Base-by-base conservation (phyloP, 1,139 yeast species). In the Sugiyamaella paludigena region DNA sequence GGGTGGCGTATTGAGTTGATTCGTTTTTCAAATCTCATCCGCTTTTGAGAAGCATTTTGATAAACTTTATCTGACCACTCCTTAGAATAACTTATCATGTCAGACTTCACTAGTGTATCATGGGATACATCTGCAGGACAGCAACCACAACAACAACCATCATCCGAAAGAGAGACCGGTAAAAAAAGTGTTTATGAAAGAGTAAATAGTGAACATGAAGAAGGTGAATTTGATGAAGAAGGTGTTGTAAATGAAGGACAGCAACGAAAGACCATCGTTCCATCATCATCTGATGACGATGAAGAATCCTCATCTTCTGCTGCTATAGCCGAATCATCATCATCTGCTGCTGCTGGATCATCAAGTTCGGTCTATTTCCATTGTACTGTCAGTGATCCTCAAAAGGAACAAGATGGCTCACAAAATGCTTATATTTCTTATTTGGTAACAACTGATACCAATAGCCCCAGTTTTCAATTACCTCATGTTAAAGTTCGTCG, bases 381-480 rank as follows among this genome's bases (percentile, higher is more conserved):
- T 33, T 62, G 68, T 12, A 61, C 69, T 2, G 94, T 88, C 3
- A 71, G 80, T 4, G 79, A 79, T 37, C 97, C 98, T 0, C 82
- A 82, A 58, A 83, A 88, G 61, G 95, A 87, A 56, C 83, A 81
- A 57, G 87, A 87, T 43, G 85, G 87, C 9, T 19, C 24, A 5
- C 87, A 87, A 55, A 85, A 84, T 57, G 84, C 94, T 4, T 91
- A 75, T 66, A 87, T 89, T 8, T 81, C 95, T 4, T 92, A 88
- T 63, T 77, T 87, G 45, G 75, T 92, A 31, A 79, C 86, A 12
- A 84, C 96, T 1, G 74, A 74, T 52, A 69, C 77, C 7, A 73
- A 73, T 56, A 70, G 72, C 51, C 78, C 81, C 7, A 68, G 68
- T 12, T 73, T 76, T 56, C 67, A 75, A 37, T 63, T 67, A 24